These are phyloP conservation scores for Gleditsia sinensis DNA, from an alignment of 306 rosid species.

Conservation along the genomic window DNA sequence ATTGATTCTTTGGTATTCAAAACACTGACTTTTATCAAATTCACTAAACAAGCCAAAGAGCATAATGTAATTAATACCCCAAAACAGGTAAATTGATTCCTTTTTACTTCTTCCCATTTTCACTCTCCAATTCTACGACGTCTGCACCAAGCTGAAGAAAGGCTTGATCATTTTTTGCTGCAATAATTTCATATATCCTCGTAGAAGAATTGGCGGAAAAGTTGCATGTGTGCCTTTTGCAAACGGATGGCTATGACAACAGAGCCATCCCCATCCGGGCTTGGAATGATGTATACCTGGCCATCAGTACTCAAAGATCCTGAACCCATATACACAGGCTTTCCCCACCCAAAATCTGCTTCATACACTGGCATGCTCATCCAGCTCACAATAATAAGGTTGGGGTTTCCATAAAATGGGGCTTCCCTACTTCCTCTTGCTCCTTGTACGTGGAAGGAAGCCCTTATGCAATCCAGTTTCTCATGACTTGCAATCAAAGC, in stretches of 20 bases:
- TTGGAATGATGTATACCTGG: neutral
- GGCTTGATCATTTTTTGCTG: too few species aligned
- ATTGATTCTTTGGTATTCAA: too few species aligned
- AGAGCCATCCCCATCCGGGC: slow-evolving; percentile 24
- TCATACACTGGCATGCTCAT: neutral
- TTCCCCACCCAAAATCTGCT: slow-evolving; percentile 30
- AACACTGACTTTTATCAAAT: too few species aligned
- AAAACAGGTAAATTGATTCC: too few species aligned
- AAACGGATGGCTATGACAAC: slow-evolving; percentile 6
- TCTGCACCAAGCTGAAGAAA: too few species aligned
- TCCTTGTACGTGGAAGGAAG: too few species aligned
- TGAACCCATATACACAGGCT: slow-evolving; percentile 15
- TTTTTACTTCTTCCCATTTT: too few species aligned
- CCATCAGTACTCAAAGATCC: neutral
- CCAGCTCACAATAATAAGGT: neutral
- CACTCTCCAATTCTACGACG: too few species aligned
- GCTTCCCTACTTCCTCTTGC: too few species aligned
- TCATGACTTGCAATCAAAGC: neutral
- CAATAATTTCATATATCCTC: too few species aligned
- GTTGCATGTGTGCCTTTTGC: neutral
- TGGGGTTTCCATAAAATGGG: slow-evolving; percentile 11
- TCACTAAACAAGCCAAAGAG: too few species aligned
- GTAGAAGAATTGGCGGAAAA: slow-evolving; percentile 6
- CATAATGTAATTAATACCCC: too few species aligned
- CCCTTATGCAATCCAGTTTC: neutral